Evolutionary conservation across 192 early-diverging fungal genomes (phyloP), one percentile per base, ranked within the genome.

Genomic region (Coemansia reversa): DNA sequence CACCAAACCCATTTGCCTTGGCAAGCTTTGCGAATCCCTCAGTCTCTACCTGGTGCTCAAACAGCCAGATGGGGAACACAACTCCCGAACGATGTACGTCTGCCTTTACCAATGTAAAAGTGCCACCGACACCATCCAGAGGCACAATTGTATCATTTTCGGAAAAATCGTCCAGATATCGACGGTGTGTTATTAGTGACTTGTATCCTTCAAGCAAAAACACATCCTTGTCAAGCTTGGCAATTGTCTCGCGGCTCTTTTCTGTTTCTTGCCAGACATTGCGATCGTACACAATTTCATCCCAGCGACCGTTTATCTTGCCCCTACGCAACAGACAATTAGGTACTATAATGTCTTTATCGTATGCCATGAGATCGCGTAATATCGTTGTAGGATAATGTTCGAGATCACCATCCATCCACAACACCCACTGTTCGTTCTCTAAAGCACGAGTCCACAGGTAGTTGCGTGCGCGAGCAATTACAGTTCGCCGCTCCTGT

Each of bases 21-120:
- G 88, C 88, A 65, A 89, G 85, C 64, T 87, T 91, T 14, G 86
- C 89, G 62, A 91, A 76, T 0, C 88, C 89, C 74, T 91, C 89
- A 32, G 87, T 89, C 63, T 91, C 89, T 5, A 91, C 84, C 54
- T 85, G 81, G 58, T 89, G 89, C 28, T 85, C 81, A 19, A 86
- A 84, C 35, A 86, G 78, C 60, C 82, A 82, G 1, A 84, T 63
- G 0, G 89, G 88, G 51, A 89, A 91, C 5, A 79, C 79, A 24
- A 87, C 83, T 2, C 88, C 89, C 30, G 84, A 81, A 1, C 88
- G 88, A 65, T 91, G 89, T 14, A 89, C 85, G 16, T 72, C 59
- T 8, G 87, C 85, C 53, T 85, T 85, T 23, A 91, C 85, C 25
- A 91, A 68, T 1, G 87, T 85, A 51, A 86, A 88, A 0, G 89